Evolutionary conservation across 306 rosid species (phyloP), one percentile per base, ranked within the genome.

Genomic region (Crotalaria pallida): DNA sequence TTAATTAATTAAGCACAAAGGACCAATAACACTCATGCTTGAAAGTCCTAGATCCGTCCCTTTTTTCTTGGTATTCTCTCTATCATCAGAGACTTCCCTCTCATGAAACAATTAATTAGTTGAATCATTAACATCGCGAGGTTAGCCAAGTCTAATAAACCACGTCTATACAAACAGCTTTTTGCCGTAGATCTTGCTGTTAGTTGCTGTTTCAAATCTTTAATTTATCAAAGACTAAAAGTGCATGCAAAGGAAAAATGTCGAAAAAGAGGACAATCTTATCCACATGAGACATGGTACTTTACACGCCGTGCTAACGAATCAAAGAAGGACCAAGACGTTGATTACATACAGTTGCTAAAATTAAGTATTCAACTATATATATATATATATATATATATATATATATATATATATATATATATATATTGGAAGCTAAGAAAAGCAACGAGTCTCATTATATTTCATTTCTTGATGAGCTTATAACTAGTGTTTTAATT

Each of bases 301-400:
- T 90, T 90, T 84, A 84, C 91, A 90, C 89, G 85, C 23, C 86
- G 73, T 22, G 47, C 11, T 52, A 71, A 43, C 65, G 61, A 80
- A 74, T 67, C 63, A 76, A 67, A 62, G 74, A 79, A 26, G 15
- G n/a, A 44, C 27, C 57, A 29, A 56, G 15, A 41, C 1, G 65
- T 52, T 12, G 19, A 63, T 72, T 24, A 27, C 26, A 71, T 48
- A 3, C 0, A 27, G 31, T 52, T 10, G 26, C 1, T 3, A 27
- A 22, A 43, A 63, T 70, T 22, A 69, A 55, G 21, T 36, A 56
- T 64, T 80, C 57, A 33, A 44, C 29, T 12, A 52, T 9, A 34
- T 27, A 21, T n/a, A n/a, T n/a, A n/a, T n/a, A n/a, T n/a, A n/a
- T n/a, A n/a, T n/a, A n/a, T n/a, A n/a, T n/a, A n/a, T n/a, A n/a